Evolutionary conservation across 805 yeast species (phyloP), one percentile per base, ranked within the genome.

Genomic region (Candida xyloterini): DNA sequence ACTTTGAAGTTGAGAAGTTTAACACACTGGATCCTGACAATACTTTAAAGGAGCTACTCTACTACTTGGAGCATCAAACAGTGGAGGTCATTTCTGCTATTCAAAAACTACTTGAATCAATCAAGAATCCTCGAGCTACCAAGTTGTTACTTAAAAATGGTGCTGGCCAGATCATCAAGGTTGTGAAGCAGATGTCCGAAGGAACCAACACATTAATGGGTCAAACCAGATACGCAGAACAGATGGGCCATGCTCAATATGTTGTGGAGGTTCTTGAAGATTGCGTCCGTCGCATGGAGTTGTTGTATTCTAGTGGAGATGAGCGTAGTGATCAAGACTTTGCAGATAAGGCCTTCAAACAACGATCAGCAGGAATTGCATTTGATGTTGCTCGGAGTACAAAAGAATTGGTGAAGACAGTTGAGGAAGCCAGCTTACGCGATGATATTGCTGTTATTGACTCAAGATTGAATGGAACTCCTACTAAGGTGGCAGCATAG

Each of bases 361-460:
- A 91, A 63, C 77, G 97, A 55, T 76, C 91, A 49, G 98, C 98
- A 0, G 97, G 97, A 2, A 84, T 90, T 51, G 91, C 96, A 21
- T 91, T 89, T 66, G 98, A 91, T 60, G 86, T 91, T 65, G 97
- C 97, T 16, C 89, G 91, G 63, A 84, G 95, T 61, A 91, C 97
- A 5, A 91, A 90, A 62, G 98, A 91, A 62, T 73, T 91, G 57
- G 98, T 91, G 15, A 90, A 90, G 66, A 86, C 95, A 1, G 96
- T 91, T 5, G 97, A 91, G 60, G 97, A 90, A 59, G 95, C 95
- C 16, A 84, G 90, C 56, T 68, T 90, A 53, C 83, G 83, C 55
- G 90, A 84, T 50, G 96, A 89, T 54, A 84, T 90, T 53, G 89
- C 81, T 4, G 80, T 81, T 49, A 71, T 88, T 50, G 90, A 88